phyloP scores from a whole-genome alignment of 495 filamentous ascomycete species.

The Jackrogersella minutella region DNA sequence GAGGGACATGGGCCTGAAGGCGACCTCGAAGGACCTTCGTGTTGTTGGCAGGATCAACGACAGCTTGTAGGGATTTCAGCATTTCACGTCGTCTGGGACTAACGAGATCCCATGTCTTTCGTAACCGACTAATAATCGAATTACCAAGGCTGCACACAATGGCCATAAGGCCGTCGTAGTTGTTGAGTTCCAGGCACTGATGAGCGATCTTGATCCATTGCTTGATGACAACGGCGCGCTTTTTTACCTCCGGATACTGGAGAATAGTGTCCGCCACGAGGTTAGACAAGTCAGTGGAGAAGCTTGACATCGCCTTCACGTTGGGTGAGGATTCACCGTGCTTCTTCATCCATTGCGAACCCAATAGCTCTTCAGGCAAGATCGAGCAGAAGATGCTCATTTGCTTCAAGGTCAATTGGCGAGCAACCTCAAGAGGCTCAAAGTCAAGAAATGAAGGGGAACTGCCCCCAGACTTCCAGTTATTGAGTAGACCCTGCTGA shows the following conservation, averaged over 20 bases:
- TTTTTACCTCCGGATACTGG: constrained; percentile 85
- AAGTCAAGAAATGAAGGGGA: constrained; percentile 86
- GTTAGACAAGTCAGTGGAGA: constrained; percentile 91
- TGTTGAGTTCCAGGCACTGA: constrained; percentile 86
- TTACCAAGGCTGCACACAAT: constrained; percentile 94
- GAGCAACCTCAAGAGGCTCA: constrained; percentile 88
- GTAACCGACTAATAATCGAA: constrained; percentile 89
- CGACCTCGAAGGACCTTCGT: constrained; percentile 88
- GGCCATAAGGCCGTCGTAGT: constrained; percentile 96
- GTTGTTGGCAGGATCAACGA: constrained; percentile 90
- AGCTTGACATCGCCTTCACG: constrained; percentile 90
- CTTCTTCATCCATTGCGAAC: constrained; percentile 91
- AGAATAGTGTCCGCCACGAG: constrained; percentile 97
- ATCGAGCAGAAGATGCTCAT: constrained; percentile 94
- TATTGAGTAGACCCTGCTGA: constrained; percentile 74
- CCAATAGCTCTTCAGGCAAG: constrained; percentile 91
- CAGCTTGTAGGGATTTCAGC: constrained; percentile 76
- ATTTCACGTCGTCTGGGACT: constrained; percentile 83
- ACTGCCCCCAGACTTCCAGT: constrained; percentile 75
- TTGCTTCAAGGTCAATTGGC: constrained; percentile 93
- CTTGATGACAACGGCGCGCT: constrained; percentile 89
- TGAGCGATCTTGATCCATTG: constrained; percentile 97
- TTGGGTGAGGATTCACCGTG: constrained; percentile 81
- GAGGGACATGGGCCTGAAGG: constrained; percentile 86
- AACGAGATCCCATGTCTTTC: constrained; percentile 91